These are phyloP conservation scores for Aspergillus ellipticus DNA, from an alignment of 495 filamentous ascomycete species.

Conservation along the genomic window DNA sequence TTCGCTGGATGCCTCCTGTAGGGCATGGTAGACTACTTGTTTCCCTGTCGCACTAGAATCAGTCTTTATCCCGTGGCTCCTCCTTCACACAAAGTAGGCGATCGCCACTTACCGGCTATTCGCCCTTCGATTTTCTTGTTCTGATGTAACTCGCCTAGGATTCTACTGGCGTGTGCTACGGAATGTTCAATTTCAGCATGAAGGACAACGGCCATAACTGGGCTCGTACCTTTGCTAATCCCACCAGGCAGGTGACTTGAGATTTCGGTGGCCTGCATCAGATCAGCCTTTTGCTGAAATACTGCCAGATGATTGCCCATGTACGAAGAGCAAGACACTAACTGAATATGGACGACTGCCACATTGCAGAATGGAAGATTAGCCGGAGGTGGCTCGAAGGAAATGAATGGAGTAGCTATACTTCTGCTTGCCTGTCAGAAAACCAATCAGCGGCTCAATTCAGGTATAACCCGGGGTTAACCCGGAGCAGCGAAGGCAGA, in stretches of 20 bases:
- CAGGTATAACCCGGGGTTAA: too few relatives aligned
- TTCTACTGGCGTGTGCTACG: constrained; percentile 56
- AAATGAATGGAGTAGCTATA: constrained; percentile 20
- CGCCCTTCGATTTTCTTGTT: constrained; percentile 55
- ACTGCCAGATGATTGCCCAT: neutral
- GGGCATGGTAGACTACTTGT: constrained; percentile 59
- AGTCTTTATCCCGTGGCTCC: neutral
- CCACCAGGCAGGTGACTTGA: constrained; percentile 65
- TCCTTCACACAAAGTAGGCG: neutral
- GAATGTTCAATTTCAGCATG: constrained; percentile 5
- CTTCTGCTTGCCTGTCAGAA: constrained; percentile 53
- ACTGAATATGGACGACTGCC: constrained; percentile 60
- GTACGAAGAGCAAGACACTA: constrained; percentile 12
- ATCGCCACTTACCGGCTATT: constrained; percentile 44
- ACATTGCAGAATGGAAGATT: constrained; percentile 3
- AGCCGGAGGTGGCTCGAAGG: neutral
- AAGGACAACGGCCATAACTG: neutral
- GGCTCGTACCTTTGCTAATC: constrained; percentile 55
- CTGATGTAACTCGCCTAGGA: constrained; percentile 61
- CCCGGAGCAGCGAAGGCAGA: neutral
- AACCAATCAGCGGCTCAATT: neutral
- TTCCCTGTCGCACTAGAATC: constrained; percentile 41
- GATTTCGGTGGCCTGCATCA: constrained; percentile 55
- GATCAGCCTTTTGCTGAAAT: neutral
- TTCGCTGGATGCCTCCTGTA: constrained; percentile 49